These are phyloP conservation scores for Colletotrichum sp. DNA, from an alignment of 2,329 filamentous ascomycete genomes.

Conservation along the genomic window DNA sequence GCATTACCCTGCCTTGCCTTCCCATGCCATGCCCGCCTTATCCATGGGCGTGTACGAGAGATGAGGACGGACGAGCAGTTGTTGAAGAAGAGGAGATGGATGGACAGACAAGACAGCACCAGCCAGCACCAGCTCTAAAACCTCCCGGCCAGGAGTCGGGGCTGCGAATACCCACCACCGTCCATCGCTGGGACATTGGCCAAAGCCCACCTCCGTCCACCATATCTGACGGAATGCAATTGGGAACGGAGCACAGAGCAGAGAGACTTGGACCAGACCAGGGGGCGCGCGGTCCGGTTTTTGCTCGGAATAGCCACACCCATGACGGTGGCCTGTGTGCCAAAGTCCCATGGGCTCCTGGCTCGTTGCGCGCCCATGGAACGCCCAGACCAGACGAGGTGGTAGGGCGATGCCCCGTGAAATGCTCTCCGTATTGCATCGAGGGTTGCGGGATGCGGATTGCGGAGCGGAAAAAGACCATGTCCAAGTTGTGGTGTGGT, in stretches of 20 bases:
- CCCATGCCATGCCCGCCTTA: not conserved
- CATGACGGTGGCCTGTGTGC: not conserved
- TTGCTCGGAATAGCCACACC: conserved; percentile 10
- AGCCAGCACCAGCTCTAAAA: not conserved
- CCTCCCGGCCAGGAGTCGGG: not conserved
- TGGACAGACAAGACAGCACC: not conserved
- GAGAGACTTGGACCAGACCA: not conserved
- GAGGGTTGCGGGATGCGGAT: not conserved
- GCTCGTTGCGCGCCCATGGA: not conserved
- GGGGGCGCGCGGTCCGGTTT: not conserved
- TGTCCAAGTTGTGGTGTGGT: not conserved
- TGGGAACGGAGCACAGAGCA: not conserved
- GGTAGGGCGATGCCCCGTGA: not conserved
- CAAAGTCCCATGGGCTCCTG: not conserved
- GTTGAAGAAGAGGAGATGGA: not conserved
- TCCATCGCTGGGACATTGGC: not conserved
- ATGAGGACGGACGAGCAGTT: not conserved
- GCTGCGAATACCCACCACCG: not conserved
- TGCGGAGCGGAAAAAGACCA: not conserved
- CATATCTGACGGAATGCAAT: not conserved
- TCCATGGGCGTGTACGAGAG: not conserved
- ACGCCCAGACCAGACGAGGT: not conserved
- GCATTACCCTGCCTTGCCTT: not conserved
- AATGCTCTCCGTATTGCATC: not conserved
- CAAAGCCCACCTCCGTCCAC: not conserved